phyloP scores from a whole-genome alignment of 2,329 filamentous ascomycete species.

The Penicillium sp. region DNA sequence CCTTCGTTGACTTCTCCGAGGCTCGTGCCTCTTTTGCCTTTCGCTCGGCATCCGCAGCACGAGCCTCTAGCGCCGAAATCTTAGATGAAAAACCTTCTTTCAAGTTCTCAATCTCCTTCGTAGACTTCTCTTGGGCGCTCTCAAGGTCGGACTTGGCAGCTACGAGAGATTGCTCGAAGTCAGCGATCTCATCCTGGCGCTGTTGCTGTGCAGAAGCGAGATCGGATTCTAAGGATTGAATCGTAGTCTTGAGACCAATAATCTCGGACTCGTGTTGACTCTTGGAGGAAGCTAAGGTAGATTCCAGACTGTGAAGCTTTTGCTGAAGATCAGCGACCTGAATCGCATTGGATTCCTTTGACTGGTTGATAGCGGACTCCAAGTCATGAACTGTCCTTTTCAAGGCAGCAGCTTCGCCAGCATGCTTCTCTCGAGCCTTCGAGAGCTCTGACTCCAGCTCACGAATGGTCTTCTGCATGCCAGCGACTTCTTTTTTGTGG shows the following conservation, averaged over 20 bases:
- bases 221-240: constrained; percentile 59
- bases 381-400: constrained; percentile 62
- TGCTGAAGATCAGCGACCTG: constrained; percentile 64
- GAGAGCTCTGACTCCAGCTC: constrained; percentile 57
- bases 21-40: constrained; percentile 44
- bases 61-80: constrained; percentile 51
- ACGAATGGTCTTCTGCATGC: constrained; percentile 63
- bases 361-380: constrained; percentile 54
- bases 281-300: constrained; percentile 52
- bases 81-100: constrained; percentile 56
- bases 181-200: constrained; percentile 62
- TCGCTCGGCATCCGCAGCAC: constrained; percentile 51
- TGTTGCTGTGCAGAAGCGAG: constrained; percentile 56
- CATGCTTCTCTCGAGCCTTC: constrained; percentile 55
- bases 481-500: constrained; percentile 65
- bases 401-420: constrained; percentile 63
- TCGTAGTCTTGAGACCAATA: constrained; percentile 60
- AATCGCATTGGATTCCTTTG: constrained; percentile 63
- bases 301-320: constrained; percentile 63
- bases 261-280: constrained; percentile 57
- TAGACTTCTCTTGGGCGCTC: constrained; percentile 54
- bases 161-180: constrained; percentile 61
- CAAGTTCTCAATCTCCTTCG: constrained; percentile 62
- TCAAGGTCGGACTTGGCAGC: constrained; percentile 55
- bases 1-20: constrained; percentile 54